phyloP scores from a whole-genome alignment of 2,329 filamentous ascomycete genomes.

The Penicillium hesseltinei region DNA sequence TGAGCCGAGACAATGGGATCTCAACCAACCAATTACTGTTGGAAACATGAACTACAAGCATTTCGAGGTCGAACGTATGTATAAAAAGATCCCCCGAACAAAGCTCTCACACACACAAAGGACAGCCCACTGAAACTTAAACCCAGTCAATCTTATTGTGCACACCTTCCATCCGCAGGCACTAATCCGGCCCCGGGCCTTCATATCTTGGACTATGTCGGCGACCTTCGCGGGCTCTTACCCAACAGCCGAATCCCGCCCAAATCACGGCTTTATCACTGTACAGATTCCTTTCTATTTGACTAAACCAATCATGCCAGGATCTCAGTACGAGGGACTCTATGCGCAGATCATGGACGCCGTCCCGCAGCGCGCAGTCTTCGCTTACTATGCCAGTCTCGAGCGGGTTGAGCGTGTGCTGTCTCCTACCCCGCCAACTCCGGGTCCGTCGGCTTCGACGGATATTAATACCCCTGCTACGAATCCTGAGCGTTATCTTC shows the following conservation, averaged over 20 bases:
- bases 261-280: constrained; percentile 28
- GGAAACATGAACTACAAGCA: constrained; percentile 20
- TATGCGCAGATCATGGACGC: constrained; percentile 21
- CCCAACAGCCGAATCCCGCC: not conserved
- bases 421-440: not conserved
- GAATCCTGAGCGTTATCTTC: constrained; percentile 10
- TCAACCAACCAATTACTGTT: constrained; percentile 7
- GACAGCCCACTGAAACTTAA: not conserved
- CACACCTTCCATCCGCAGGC: constrained; percentile 36
- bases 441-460: not conserved
- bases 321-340: constrained; percentile 6
- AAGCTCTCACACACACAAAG: not conserved
- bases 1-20: constrained; percentile 11
- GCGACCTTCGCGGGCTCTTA: constrained; percentile 25
- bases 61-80: constrained; percentile 5
- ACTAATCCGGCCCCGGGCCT: constrained; percentile 35
- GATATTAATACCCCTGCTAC: not conserved
- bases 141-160: constrained; percentile 36
- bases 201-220: constrained; percentile 35
- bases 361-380: constrained; percentile 28
- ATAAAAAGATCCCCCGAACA: not conserved
- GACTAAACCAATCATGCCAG: not conserved
- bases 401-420: constrained; percentile 27
- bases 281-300: constrained; percentile 33
- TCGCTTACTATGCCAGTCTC: constrained; percentile 38